Percentiles rank a stretch among this genome's conserved stretches.
phyloP scores from a whole-genome alignment of 768 basidiomycete species.

The Ramaria sp. region DNA sequence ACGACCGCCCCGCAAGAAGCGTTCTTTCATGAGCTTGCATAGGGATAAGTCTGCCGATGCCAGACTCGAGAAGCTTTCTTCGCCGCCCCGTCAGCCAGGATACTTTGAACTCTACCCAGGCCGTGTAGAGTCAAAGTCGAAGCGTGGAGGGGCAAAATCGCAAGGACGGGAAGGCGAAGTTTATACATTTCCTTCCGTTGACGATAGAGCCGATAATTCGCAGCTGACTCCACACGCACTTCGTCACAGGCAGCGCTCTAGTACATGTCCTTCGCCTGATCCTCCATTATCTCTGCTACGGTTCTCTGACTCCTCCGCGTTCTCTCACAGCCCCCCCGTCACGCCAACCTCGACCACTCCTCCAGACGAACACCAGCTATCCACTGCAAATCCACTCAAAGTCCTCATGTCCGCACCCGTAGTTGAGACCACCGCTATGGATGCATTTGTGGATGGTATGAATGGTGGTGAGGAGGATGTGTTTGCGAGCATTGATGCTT shows the following conservation, averaged over 20 bases:
- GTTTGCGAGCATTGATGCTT: slow-evolving; percentile 22
- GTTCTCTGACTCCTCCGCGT: slow-evolving; percentile 6
- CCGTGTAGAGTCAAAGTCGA: neutral
- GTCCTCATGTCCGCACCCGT: slow-evolving; percentile 71
- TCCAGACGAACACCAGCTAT: neutral
- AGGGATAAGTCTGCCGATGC: slow-evolving; percentile 26
- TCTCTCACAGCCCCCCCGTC: slow-evolving; percentile 5
- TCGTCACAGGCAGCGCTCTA: neutral
- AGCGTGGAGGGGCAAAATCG: neutral
- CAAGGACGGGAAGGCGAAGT: neutral
- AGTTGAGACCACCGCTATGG: slow-evolving; percentile 64
- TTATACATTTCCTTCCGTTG: neutral
- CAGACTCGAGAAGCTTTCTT: neutral
- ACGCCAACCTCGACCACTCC: slow-evolving; percentile 4
- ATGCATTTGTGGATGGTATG: slow-evolving; percentile 84
- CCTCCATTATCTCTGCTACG: neutral
- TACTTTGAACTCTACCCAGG: slow-evolving; percentile 1
- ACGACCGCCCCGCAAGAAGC: slow-evolving; percentile 39
- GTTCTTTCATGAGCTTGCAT: slow-evolving; percentile 46
- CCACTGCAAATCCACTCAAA: slow-evolving; percentile 27
- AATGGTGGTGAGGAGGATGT: slow-evolving; percentile 56
- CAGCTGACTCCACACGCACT: neutral
- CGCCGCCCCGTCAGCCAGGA: neutral
- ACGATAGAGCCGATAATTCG: neutral
- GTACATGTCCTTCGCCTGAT: neutral